Base-by-base conservation (phyloP, 495 filamentous ascomycete species). In the Aspergillus homomorphus region DNA sequence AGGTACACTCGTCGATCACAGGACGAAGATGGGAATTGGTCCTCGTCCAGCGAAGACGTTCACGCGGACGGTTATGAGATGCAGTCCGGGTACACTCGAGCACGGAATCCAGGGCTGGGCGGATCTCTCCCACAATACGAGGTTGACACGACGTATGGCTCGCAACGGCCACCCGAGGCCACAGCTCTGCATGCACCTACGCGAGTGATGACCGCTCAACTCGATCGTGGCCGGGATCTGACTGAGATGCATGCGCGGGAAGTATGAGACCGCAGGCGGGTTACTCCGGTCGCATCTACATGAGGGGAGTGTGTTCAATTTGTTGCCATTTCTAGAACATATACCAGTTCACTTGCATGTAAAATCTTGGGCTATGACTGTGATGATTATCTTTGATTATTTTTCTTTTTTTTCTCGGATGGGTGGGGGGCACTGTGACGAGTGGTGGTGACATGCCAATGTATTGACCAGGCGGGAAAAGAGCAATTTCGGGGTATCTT, bases 21-120 rank as follows among this genome's bases (percentile, higher is more conserved):
- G 38, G 68, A 72, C 41, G 69, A 74, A 10, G 73, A 78, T 45
- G 72, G 68, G 0, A 68, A 68, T 53, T 78, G 70, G 67, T 77
- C 75, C 5, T 72, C 71, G 33, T 78, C 76, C 0, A 75, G 75
- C 23, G 77, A 79, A 45, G 76, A 79, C 43, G 71, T 72, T 53
- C 66, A 70, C 1, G 66, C 62, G 0, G 62, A 71, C 48, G 72
- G 69, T 0, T 78, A 71, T 58, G 75, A 80, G 60, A 76, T 79
- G 76, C 74, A 74, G 51, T 63, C 64, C 45, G 70, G 71, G 5
- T 73, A 76, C 60, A 53, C 62, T 19, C 65, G 52, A 45, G 49
- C 69, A 18, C 66, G 66, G 23, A 72, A 66, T 8, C 69, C 66
- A 4, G 58, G 33, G 9, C 53, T 66, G 19, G 53, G 56, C 28